Conservation (phyloP, 495 filamentous ascomycete species). For the Rusavskia elegans region DNA sequence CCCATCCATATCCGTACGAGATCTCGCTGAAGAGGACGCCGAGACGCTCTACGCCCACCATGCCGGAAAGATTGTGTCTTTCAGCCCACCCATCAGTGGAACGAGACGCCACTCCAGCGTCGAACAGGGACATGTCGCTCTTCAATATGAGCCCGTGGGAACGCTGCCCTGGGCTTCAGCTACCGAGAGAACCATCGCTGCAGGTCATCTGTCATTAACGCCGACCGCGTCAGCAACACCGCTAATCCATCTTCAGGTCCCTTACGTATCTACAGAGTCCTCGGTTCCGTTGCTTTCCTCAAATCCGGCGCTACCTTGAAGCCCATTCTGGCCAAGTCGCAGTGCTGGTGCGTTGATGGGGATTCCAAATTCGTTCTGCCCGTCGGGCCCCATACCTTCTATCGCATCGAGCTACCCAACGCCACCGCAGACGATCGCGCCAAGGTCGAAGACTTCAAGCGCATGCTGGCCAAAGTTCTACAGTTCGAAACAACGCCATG, state of each 20-base stretch:
- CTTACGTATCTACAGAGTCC: conserved; percentile 64
- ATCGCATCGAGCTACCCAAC: conserved; percentile 71
- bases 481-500: conserved; percentile 78
- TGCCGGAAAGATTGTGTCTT: conserved; percentile 27
- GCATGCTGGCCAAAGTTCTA: conserved; percentile 50
- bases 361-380: conserved; percentile 69
- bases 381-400: conserved; percentile 65
- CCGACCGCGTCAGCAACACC: not conserved
- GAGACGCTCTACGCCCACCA: conserved; percentile 25
- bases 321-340: conserved; percentile 72
- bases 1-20: not conserved
- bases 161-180: conserved; percentile 59
- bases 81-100: conserved; percentile 14
- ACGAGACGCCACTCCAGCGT: conserved; percentile 12
- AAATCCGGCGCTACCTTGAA: conserved; percentile 58
- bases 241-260: conserved; percentile 33
- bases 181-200: conserved; percentile 67
- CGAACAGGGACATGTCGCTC: conserved; percentile 8
- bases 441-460: conserved; percentile 48
- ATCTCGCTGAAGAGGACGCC: conserved; percentile 20
- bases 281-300: conserved; percentile 68
- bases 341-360: conserved; percentile 85
- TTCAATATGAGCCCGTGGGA: conserved; percentile 14
- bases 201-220: conserved; percentile 30
- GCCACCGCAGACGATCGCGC: conserved; percentile 39